phyloP scores from a whole-genome alignment of 192 early-diverging fungal species.

The Coemansia sp. region DNA sequence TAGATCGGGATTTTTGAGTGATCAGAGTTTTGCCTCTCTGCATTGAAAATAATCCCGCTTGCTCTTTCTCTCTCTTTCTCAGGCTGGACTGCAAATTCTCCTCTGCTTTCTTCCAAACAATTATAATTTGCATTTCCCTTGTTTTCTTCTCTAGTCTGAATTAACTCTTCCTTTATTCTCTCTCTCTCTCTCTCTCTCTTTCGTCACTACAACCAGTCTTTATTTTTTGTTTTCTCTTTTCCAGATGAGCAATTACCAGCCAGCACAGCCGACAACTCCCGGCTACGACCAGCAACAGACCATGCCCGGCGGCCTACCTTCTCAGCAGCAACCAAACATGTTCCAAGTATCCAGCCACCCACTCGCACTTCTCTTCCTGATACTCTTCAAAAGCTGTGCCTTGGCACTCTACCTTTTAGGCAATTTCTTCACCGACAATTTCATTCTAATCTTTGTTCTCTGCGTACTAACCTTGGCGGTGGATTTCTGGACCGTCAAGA shows the following conservation, averaged over 20 bases:
- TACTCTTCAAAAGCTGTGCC: constrained; percentile 82
- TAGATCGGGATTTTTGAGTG: too few relatives aligned
- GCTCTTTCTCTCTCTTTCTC: not conserved
- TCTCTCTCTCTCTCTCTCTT: not conserved
- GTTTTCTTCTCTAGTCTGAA: not conserved
- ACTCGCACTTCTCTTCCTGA: constrained; percentile 83
- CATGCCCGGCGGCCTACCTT: not conserved
- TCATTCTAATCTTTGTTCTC: constrained; percentile 88
- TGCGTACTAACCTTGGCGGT: constrained; percentile 89
- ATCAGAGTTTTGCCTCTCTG: not conserved
- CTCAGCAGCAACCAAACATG: constrained; percentile 38
- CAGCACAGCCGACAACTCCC: not conserved
- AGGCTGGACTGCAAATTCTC: too few relatives aligned
- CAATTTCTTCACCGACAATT: constrained; percentile 78
- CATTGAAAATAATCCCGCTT: not conserved
- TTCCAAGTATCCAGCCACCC: constrained; percentile 72
- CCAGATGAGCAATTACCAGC: constrained; percentile 6
- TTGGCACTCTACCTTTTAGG: constrained; percentile 85
- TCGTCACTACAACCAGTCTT: not conserved
- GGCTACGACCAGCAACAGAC: not conserved
- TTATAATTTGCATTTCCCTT: not conserved
- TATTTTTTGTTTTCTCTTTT: constrained; percentile 3
- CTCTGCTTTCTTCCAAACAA: too few relatives aligned
- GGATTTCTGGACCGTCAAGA: constrained; percentile 99
- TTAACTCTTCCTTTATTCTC: not conserved